Conservation (phyloP, 768 basidiomycete genomes). For the Termitomyces sp. region DNA sequence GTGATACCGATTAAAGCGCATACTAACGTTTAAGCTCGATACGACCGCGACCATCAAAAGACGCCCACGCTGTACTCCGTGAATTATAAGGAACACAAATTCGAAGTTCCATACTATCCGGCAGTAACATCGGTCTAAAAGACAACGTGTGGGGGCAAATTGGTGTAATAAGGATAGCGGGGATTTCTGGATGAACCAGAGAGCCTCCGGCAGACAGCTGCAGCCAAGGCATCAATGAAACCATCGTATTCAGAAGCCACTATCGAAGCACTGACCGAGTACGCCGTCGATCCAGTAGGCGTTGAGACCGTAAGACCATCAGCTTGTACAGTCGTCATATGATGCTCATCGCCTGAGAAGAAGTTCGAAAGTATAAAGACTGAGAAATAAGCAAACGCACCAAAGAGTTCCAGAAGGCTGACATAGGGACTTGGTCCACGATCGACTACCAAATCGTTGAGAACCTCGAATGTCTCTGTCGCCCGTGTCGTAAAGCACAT, state of each 20-base stretch:
- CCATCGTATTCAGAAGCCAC: background rate
- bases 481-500: slow-evolving; percentile 97
- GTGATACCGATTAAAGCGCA: background rate
- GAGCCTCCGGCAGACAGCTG: slow-evolving; percentile 95
- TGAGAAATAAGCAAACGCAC: slow-evolving; percentile 42
- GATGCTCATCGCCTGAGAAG: slow-evolving; percentile 88
- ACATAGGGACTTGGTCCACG: slow-evolving; percentile 98
- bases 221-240: background rate
- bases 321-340: slow-evolving; percentile 98
- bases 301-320: slow-evolving; percentile 95
- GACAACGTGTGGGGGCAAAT: slow-evolving; percentile 98
- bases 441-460: slow-evolving; percentile 98
- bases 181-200: slow-evolving; percentile 96
- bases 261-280: slow-evolving; percentile 63
- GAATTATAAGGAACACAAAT: slow-evolving; percentile 99
- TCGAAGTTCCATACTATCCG: slow-evolving; percentile 97
- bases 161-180: slow-evolving; percentile 92
- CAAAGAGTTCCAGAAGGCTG: slow-evolving; percentile 92
- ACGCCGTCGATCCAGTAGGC: slow-evolving; percentile 97
- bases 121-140: slow-evolving; percentile 97
- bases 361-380: background rate
- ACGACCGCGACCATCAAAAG: slow-evolving; percentile 95
- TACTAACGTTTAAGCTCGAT: slow-evolving; percentile 91
- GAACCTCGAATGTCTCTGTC: slow-evolving; percentile 91
- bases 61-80: slow-evolving; percentile 97